Percentiles rank a stretch among this genome's conserved stretches.
Conservation (phyloP, 1,139 yeast species). For the Saccharomyces hybrid region DNA sequence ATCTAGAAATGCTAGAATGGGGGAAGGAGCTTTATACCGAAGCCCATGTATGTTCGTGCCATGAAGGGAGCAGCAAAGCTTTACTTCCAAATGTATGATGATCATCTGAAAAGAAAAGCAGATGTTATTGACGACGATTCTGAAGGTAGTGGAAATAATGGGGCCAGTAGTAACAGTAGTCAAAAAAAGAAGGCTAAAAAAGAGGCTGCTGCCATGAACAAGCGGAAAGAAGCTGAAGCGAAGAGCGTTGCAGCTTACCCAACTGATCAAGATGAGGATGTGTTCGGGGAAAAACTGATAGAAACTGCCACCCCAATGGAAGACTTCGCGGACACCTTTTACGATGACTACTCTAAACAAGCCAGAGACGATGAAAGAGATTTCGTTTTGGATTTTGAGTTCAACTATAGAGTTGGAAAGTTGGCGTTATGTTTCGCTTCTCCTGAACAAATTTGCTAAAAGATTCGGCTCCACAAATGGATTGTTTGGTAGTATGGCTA, state of each 20-base stretch:
- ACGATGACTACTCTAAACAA: slow-evolving; percentile 33
- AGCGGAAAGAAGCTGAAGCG: slow-evolving; percentile 36
- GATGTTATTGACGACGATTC: slow-evolving; percentile 25
- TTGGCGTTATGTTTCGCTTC: slow-evolving; percentile 41
- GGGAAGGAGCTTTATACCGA: slow-evolving; percentile 62
- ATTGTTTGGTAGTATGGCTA: slow-evolving; percentile 24
- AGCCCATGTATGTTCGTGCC: slow-evolving; percentile 66
- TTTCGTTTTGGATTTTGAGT: slow-evolving; percentile 38
- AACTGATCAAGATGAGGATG: slow-evolving; percentile 37
- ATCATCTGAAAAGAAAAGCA: slow-evolving; percentile 21
- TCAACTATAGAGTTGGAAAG: slow-evolving; percentile 39
- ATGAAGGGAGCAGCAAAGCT: slow-evolving; percentile 57
- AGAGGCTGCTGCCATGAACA: slow-evolving; percentile 34
- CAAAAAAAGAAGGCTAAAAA: slow-evolving; percentile 36
- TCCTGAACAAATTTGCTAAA: slow-evolving; percentile 32
- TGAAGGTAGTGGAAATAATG: slow-evolving; percentile 2
- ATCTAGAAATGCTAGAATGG: slow-evolving; percentile 70
- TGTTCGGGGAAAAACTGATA: slow-evolving; percentile 37
- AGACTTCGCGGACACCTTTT: slow-evolving; percentile 34
- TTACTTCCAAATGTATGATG: slow-evolving; percentile 42
- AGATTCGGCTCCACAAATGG: slow-evolving; percentile 13
- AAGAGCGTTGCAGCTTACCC: slow-evolving; percentile 32
- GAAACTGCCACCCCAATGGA: slow-evolving; percentile 36
- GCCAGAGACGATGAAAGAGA: slow-evolving; percentile 31
- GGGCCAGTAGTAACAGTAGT: slow-evolving; percentile 7